Percentiles rank a stretch among this genome's conserved stretches.
These are phyloP conservation scores for Kuraishia cidri DNA, from an alignment of 805 yeast species.

Conservation along the genomic window DNA sequence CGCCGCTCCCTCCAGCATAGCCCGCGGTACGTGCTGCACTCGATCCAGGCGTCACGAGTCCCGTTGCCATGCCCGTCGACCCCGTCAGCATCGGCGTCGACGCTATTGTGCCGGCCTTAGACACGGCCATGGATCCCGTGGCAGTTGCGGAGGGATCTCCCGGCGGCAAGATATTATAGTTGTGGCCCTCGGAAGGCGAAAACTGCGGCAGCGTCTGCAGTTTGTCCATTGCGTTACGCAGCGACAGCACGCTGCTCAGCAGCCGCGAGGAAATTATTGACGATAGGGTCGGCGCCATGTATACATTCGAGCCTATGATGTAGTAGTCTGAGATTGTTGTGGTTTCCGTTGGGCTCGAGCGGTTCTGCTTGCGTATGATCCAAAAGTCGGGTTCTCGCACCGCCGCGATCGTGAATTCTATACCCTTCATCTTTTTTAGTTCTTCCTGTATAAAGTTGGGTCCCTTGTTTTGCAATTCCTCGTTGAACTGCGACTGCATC, in stretches of 20 bases:
- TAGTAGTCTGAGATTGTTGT: conserved; percentile 68
- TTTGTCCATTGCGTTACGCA: conserved; percentile 36
- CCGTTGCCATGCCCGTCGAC: not conserved
- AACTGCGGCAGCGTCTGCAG: conserved; percentile 42
- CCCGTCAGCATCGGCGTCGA: conserved; percentile 1
- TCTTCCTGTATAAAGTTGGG: conserved; percentile 30
- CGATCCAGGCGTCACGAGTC: too few relatives aligned
- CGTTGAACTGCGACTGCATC: conserved; percentile 89
- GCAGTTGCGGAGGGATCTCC: not conserved
- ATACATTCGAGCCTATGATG: conserved; percentile 85
- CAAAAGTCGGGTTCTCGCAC: conserved; percentile 88
- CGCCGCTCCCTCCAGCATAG: too few relatives aligned
- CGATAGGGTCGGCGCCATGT: conserved; percentile 77
- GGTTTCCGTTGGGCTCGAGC: conserved; percentile 43
- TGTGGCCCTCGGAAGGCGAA: conserved; percentile 54
- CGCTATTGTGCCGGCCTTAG: not conserved
- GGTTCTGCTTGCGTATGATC: conserved; percentile 77
- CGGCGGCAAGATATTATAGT: conserved; percentile 18
- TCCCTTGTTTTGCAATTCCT: conserved; percentile 24
- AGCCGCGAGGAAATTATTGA: conserved; percentile 68
- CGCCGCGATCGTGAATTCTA: conserved; percentile 70
- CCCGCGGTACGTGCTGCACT: too few relatives aligned
- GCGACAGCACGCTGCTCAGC: conserved; percentile 33
- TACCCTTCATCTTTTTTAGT: conserved; percentile 71
- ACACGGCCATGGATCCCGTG: not conserved